Evolutionary conservation across 2,329 filamentous ascomycete species (phyloP).

Genomic region (Aureobasidium subglaciale): DNA sequence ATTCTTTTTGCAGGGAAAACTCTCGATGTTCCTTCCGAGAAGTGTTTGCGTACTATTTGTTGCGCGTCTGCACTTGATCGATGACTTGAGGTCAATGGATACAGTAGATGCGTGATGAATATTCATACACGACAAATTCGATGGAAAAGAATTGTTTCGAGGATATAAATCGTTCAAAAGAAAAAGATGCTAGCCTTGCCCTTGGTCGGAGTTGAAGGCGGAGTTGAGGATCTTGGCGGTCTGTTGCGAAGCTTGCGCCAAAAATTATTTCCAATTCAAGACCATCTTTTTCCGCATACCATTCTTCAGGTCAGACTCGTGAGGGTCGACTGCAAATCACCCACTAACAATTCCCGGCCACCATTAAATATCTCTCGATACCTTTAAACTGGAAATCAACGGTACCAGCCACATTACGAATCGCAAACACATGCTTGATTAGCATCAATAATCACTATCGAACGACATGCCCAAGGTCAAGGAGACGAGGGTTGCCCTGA

Average conservation of each 20-base stretch:
- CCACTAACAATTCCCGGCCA: neutral
- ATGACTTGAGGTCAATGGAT: too few species aligned
- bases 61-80: too few species aligned
- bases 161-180: neutral
- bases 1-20: neutral
- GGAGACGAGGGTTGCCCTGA: conserved; percentile 29
- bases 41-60: neutral
- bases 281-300: neutral
- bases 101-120: too few species aligned
- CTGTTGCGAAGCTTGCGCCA: conserved; percentile 22
- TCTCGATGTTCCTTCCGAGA: neutral
- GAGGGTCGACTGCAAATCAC: neutral
- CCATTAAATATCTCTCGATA: too few species aligned
- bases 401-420: neutral
- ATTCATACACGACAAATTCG: too few species aligned
- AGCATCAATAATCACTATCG: neutral
- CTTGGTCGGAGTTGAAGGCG: neutral
- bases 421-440: neutral
- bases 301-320: neutral
- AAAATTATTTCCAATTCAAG: conserved; percentile 26
- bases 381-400: too few species aligned
- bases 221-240: conserved; percentile 21
- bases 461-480: conserved; percentile 29
- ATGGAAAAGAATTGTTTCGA: neutral
- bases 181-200: neutral